Percentiles rank a stretch among this genome's conserved stretches.
phyloP scores from a whole-genome alignment of 306 rosid genomes.

The Rubus parviflorus region DNA sequence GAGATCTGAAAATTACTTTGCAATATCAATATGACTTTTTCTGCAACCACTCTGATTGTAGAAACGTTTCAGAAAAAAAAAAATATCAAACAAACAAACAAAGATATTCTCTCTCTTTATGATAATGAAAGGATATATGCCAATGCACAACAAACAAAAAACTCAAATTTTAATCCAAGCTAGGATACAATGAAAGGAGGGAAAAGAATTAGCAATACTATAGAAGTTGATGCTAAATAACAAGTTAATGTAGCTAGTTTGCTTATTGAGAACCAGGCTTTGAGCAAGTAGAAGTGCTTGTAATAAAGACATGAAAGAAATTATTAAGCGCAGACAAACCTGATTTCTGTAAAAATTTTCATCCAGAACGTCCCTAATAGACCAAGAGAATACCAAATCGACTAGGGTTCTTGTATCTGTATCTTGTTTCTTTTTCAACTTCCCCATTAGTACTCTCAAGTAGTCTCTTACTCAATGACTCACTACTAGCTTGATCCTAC shows the following conservation, averaged over 20 bases:
- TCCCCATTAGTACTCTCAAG: not conserved
- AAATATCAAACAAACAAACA: no score
- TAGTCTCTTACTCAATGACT: not conserved
- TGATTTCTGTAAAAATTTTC: constrained; percentile 16
- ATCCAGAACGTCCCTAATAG: constrained; percentile 32
- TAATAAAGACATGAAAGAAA: no score
- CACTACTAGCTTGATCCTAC: not conserved
- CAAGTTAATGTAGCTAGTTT: not conserved
- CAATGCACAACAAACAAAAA: no score
- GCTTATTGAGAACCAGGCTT: no score
- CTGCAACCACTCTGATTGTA: no score
- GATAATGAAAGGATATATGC: no score
- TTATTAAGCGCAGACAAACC: constrained; percentile 9
- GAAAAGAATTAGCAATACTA: not conserved
- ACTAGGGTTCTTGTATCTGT: constrained; percentile 13
- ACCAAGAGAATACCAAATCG: constrained; percentile 38
- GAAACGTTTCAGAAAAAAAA: no score
- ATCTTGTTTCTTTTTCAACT: not conserved
- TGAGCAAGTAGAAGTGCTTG: not conserved
- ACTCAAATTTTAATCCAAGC: no score
- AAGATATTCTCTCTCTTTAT: no score
- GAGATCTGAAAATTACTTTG: no score
- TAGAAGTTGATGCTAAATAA: not conserved
- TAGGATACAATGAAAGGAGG: not conserved
- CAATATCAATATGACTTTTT: no score